Evolutionary conservation across 2,329 filamentous ascomycete genomes (phyloP), one percentile per base, ranked within the genome.

Genomic region (Botrytis byssoidea): DNA sequence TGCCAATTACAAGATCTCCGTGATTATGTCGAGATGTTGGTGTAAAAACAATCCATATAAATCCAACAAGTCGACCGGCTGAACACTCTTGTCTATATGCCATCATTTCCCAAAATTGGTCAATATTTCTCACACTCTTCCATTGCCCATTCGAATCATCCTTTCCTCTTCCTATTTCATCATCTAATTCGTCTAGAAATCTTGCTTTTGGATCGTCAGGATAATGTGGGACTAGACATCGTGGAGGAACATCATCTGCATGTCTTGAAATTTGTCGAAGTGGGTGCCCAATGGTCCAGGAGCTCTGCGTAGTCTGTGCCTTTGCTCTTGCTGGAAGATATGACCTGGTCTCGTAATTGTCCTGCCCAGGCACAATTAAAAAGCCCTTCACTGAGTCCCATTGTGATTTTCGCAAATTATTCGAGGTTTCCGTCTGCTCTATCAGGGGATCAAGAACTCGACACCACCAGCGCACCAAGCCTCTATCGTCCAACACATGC

Each of bases 71-170:
- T 29, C 95, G 88, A 0, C 96, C 97, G 48, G 94, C 93, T 0
- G 95, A 97, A 80, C 96, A 99, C 81, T 99, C 96, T 81, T 98
- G 96, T 73, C 96, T 88, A 80, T 93, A 98, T 0, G 95, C 92
- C 95, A 99, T 98, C 88, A 97, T 92, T 75, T 99, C 96, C 96
- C 96, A 99, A 80, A 99, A 99, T 77, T 95, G 91, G n/a, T 95
- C 93, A 59, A 99, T 84, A 0, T 90, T 92, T 80, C 88, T 91
- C 37, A 98, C 90, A 74, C 92, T 94, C 81, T 90, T 92, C 96
- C 96, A 99, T 73, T 89, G 86, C 0, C 92, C 92, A 4, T 85
- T 83, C 40, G 85, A 86, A 77, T 88, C 88, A 77, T 87, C 83
- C 71, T 84, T 84, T 2, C 88, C 85, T 44, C 89, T 88, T 1